Percentiles rank a stretch among this genome's conserved stretches.
Evolutionary conservation across 2,329 filamentous ascomycete species (phyloP).

Genomic region (Aspergillus pseudoglaucus): DNA sequence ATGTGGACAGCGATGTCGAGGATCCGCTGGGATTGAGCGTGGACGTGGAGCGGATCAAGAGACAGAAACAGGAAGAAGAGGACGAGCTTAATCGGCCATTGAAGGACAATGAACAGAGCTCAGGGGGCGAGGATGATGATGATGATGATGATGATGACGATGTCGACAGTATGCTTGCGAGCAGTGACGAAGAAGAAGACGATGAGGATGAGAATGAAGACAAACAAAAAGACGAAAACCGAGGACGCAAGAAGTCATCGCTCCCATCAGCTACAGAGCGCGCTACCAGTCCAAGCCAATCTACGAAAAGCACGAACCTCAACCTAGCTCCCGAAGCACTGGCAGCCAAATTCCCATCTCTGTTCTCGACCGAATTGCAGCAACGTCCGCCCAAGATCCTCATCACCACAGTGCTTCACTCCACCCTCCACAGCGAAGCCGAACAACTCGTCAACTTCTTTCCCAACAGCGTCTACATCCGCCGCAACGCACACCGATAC

Average conservation of each 20-base stretch:
- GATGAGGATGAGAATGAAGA: constrained; percentile 41
- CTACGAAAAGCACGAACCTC: constrained; percentile 53
- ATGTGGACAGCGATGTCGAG: constrained; percentile 52
- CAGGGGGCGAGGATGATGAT: constrained; percentile 42
- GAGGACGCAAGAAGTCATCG: constrained; percentile 28
- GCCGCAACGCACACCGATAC: constrained; percentile 74
- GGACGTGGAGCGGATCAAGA: constrained; percentile 44
- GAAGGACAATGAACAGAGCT: constrained; percentile 42
- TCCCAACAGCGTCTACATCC: constrained; percentile 74
- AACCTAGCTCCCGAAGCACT: constrained; percentile 56
- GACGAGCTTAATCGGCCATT: constrained; percentile 31
- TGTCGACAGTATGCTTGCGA: constrained; percentile 68
- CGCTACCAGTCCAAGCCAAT: constrained; percentile 50
- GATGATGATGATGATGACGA: constrained; percentile 51
- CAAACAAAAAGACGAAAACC: constrained; percentile 37
- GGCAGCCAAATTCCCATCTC: constrained; percentile 53
- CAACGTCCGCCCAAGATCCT: constrained; percentile 71
- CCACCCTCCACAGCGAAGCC: constrained; percentile 78
- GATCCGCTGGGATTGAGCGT: constrained; percentile 42
- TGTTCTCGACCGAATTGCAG: constrained; percentile 49
- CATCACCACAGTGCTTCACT: constrained; percentile 84
- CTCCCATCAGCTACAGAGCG: constrained; percentile 39
- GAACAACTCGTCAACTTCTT: constrained; percentile 72
- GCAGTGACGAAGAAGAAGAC: constrained; percentile 47
- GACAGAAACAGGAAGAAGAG: constrained; percentile 41